Evolutionary conservation across 2,329 filamentous ascomycete species (phyloP).

Genomic region (Cadophora malorum): DNA sequence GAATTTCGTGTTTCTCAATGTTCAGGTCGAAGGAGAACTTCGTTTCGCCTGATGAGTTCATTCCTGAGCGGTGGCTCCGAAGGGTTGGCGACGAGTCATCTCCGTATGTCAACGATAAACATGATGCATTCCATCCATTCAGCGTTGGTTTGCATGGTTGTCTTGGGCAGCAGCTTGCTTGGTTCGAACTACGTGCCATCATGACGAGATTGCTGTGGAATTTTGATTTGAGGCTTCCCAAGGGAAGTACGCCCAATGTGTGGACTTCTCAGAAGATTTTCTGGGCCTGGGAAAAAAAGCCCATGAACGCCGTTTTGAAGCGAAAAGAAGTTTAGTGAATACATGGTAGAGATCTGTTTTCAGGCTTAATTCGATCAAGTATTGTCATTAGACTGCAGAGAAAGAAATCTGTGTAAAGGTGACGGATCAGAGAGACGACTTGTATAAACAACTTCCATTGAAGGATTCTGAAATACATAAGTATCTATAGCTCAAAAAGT

Average conservation of each 20-base stretch:
- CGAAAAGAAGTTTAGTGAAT: not conserved
- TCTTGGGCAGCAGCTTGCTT: not conserved
- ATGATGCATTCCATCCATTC: not conserved
- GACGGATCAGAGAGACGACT: too few relatives aligned
- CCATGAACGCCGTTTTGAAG: not conserved
- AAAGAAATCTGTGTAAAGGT: too few relatives aligned
- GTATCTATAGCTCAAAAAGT: not conserved
- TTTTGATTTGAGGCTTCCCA: not conserved
- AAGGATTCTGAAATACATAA: not conserved
- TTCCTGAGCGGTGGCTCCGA: not conserved
- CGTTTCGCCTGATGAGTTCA: not conserved
- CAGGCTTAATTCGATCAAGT: too few relatives aligned
- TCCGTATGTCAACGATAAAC: not conserved
- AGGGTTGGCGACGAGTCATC: not conserved
- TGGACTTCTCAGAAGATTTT: not conserved
- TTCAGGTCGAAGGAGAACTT: not conserved
- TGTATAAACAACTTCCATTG: too few relatives aligned
- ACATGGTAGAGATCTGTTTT: not conserved
- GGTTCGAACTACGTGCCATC: not conserved
- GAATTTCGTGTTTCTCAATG: not conserved
- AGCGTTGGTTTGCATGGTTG: not conserved
- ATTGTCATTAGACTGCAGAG: not conserved
- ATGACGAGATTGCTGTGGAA: not conserved
- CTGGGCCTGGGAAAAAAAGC: not conserved
- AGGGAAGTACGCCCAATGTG: not conserved